Evolutionary conservation across 2,329 filamentous ascomycete species (phyloP), one percentile per base, ranked within the genome.

Genomic region (Fusarium succisae): DNA sequence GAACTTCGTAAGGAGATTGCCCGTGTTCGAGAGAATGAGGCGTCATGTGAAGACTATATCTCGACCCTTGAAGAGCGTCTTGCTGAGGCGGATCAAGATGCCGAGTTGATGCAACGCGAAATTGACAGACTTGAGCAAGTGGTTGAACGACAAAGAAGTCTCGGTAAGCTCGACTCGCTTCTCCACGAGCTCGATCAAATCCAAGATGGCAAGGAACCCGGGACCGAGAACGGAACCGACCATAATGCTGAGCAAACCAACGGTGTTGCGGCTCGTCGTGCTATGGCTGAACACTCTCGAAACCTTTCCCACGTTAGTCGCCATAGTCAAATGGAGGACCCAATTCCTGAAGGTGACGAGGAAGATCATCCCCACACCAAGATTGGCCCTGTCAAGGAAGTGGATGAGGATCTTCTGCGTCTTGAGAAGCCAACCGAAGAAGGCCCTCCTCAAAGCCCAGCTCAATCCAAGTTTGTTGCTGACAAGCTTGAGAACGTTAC

Each of bases 81-180:
- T 14, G 96, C 96, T 2, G 96, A 99, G 83, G 93, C 96, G 6
- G 96, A 99, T 79, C 96, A 98, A 82, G 96, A 99, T 80, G 91
- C 94, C 73, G 96, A 98, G 81, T 86, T 98, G 69, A 98, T 99
- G 96, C 95, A 98, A 81, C 94, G 96, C 41, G 96, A 99, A 80
- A 94, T 99, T 72, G 94, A 98, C 79, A 91, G 96, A 39, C 87
- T 99, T 18, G 96, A 98, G 82, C 94, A 98, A 82, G 94, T 99
- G 13, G 91, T 99, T 58, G 96, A 98, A 82, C 93, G 97, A 55
- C 96, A 99, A 82, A 90, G 96, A 68, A 98, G 95, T 81, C 90
- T 99, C 8, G 96, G 96, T 45, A 97, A 98, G 82, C 89, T 99
- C 8, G 96, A 99, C 80, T 97, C 93, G 60, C 88, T 99, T 13